Percentiles rank a stretch among this genome's conserved stretches.
These are phyloP conservation scores for Erodium maritimum DNA, from an alignment of 345 rosid genomes.

Conservation along the genomic window DNA sequence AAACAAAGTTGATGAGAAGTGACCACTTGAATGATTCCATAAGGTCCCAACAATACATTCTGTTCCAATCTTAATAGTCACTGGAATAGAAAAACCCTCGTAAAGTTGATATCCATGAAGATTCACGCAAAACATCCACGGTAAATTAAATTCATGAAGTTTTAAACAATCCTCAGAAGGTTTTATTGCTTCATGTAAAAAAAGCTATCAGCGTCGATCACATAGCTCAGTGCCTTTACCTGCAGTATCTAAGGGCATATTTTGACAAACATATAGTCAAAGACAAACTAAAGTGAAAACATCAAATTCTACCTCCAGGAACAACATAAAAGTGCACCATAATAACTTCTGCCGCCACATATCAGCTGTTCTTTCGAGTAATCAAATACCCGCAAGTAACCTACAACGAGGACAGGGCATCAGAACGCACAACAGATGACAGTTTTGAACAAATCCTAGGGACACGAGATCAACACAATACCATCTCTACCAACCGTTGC, in stretches of 20 bases:
- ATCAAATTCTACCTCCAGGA: slow-evolving; percentile 45
- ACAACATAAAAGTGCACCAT: slow-evolving; percentile 67
- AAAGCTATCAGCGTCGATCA: background rate
- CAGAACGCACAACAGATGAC: slow-evolving; percentile 5
- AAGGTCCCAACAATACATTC: background rate
- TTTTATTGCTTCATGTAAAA: background rate
- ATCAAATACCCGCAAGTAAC: slow-evolving; percentile 88
- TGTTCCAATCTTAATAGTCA: background rate
- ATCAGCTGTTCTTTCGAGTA: slow-evolving; percentile 49
- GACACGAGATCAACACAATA: slow-evolving; percentile 12
- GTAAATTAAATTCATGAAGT: background rate
- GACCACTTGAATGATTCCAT: background rate
- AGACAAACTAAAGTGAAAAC: slow-evolving; percentile 8
- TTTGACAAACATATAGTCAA: background rate
- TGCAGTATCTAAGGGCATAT: background rate
- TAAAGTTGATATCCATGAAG: no score
- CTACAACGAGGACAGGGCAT: slow-evolving; percentile 26
- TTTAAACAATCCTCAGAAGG: background rate
- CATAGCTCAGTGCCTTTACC: no score
- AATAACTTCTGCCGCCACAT: slow-evolving; percentile 68
- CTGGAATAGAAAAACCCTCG: background rate
- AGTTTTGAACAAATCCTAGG: background rate
- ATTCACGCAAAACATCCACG: no score
- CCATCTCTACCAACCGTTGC: slow-evolving; percentile 99
- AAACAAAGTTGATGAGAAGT: background rate